Conservation (phyloP, 2,329 filamentous ascomycete genomes). For the Pseudodiploospora longispora region DNA sequence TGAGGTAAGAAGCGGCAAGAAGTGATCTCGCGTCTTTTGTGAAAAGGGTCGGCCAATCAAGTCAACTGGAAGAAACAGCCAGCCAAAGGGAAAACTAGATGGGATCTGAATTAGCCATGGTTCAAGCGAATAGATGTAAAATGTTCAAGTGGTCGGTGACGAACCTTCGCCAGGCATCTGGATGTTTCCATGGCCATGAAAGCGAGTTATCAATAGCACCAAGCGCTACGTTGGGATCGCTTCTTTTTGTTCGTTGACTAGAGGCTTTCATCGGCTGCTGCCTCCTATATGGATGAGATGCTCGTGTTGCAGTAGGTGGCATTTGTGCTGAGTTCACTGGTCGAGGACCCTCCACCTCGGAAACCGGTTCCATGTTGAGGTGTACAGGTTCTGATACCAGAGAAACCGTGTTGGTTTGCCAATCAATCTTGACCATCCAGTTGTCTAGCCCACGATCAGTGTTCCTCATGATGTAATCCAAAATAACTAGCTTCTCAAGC, state of each 20-base stretch:
- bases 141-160: not conserved
- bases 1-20: conserved; percentile 89
- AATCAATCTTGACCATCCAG: conserved; percentile 98
- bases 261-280: conserved; percentile 80
- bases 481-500: conserved; percentile 90
- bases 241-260: conserved; percentile 36
- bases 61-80: conserved; percentile 94
- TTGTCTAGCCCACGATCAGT: conserved; percentile 95
- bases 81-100: conserved; percentile 92
- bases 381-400: conserved; percentile 74
- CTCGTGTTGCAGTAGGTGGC: conserved; percentile 30
- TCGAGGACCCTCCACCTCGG: conserved; percentile 43
- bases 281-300: conserved; percentile 61
- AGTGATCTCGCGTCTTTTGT: conserved; percentile 86
- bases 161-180: conserved; percentile 69
- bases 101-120: too few species aligned
- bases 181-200: conserved; percentile 99
- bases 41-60: conserved; percentile 95
- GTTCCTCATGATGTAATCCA: conserved; percentile 99
- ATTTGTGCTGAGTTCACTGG: conserved; percentile 48
- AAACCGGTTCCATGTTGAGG: conserved; percentile 50
- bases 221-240: conserved; percentile 58
- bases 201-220: conserved; percentile 97
- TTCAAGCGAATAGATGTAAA: not conserved
- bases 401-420: conserved; percentile 70